Conservation (phyloP, 2,329 filamentous ascomycete species). For the Trichothecium sympodiale region DNA sequence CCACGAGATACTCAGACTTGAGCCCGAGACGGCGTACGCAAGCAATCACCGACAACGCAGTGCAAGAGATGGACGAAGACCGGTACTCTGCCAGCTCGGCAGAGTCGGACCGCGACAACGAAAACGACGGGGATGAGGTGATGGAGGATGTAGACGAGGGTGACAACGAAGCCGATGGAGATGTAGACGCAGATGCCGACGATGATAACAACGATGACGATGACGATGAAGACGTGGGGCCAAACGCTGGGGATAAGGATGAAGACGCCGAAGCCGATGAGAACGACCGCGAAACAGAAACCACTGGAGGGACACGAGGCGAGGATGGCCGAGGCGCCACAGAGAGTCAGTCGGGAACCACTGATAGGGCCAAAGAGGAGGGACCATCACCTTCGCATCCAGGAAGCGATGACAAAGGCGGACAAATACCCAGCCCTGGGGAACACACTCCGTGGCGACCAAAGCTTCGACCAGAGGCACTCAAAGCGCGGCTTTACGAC, state of each 20-base stretch:
- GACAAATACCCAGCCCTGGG: conserved; percentile 12
- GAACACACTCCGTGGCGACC: conserved; percentile 32
- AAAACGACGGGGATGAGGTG: conserved; percentile 42
- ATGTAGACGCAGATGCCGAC: conserved; percentile 21
- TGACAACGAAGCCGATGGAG: conserved; percentile 21
- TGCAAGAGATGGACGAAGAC: conserved; percentile 19
- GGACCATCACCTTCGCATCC: no score
- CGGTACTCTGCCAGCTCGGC: conserved; percentile 19
- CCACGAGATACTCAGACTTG: no score
- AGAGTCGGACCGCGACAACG: conserved; percentile 21
- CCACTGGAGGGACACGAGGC: conserved; percentile 10
- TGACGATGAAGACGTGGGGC: conserved; percentile 16
- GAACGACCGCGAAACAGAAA: conserved; percentile 20
- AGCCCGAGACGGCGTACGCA: no score
- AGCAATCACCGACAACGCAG: no score
- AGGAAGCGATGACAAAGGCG: conserved; percentile 26
- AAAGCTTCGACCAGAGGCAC: conserved; percentile 62
- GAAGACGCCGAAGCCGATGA: conserved; percentile 24
- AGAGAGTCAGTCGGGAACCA: conserved; percentile 3
- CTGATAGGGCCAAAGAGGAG: conserved; percentile 9
- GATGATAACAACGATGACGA: conserved; percentile 25
- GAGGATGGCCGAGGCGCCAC: conserved; percentile 24
- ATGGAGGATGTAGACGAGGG: conserved; percentile 40
- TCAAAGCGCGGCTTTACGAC: conserved; percentile 75
- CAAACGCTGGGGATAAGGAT: conserved; percentile 12